Evolutionary conservation across 768 basidiomycete species (phyloP).

Genomic region (Coprinopsis sp.): DNA sequence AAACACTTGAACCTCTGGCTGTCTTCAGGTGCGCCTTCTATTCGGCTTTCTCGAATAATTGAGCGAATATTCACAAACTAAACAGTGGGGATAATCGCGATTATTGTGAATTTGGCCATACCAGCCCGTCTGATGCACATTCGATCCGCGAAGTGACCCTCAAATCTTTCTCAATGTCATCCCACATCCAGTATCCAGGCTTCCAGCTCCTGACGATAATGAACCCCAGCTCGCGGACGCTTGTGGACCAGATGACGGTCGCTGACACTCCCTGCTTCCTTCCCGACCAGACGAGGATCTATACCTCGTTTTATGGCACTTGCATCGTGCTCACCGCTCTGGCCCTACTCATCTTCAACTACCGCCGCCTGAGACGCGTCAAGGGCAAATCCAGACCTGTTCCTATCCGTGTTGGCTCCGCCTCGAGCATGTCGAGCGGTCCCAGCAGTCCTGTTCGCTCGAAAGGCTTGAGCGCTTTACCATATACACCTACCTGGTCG

Average conservation of each 20-base stretch:
- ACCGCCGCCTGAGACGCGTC: constrained; percentile 22
- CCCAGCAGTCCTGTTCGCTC: constrained; percentile 4
- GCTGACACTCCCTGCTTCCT: constrained; percentile 70
- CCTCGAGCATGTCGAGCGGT: constrained; percentile 16
- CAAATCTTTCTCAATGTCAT: constrained; percentile 79
- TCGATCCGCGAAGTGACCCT: constrained; percentile 74
- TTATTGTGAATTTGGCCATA: constrained; percentile 65
- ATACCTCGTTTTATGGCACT: constrained; percentile 61
- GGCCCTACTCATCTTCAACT: constrained; percentile 42
- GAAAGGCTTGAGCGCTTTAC: not conserved
- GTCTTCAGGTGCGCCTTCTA: constrained; percentile 58
- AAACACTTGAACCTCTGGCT: constrained; percentile 55
- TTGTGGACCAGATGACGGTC: constrained; percentile 36
- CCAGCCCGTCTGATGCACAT: constrained; percentile 20
- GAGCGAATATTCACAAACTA: too few relatives aligned
- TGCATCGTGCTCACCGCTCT: constrained; percentile 51
- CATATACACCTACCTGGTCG: not conserved
- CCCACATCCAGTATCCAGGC: constrained; percentile 70
- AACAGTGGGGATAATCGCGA: constrained; percentile 86
- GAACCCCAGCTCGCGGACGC: constrained; percentile 31
- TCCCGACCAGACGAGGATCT: constrained; percentile 66
- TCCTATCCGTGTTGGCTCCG: constrained; percentile 8
- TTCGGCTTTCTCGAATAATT: too few relatives aligned
- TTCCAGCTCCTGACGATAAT: constrained; percentile 76
- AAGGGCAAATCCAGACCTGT: not conserved